These are phyloP conservation scores for Penicillium sp. DNA, from an alignment of 2,329 filamentous ascomycete genomes.

Conservation along the genomic window DNA sequence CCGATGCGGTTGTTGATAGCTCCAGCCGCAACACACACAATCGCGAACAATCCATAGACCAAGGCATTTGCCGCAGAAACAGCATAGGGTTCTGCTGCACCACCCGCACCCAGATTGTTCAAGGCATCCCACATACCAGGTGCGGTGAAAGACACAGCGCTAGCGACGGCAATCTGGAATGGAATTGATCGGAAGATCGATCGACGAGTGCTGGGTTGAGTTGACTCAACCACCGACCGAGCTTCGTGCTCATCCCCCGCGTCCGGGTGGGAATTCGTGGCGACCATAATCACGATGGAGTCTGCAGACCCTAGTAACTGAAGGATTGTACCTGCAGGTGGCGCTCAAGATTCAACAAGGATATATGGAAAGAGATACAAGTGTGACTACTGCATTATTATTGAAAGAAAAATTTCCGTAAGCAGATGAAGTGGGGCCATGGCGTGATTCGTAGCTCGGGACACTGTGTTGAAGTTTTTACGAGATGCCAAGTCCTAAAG, in stretches of 20 bases:
- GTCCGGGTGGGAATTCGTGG: background rate
- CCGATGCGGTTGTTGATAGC: slow-evolving; percentile 58
- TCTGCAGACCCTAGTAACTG: background rate
- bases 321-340: background rate
- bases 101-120: slow-evolving; percentile 60
- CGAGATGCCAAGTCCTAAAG: slow-evolving; percentile 12
- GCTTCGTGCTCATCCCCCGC: slow-evolving; percentile 5
- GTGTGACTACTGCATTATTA: background rate
- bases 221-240: slow-evolving; percentile 9
- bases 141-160: slow-evolving; percentile 34
- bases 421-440: slow-evolving; percentile 6
- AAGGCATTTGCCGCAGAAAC: slow-evolving; percentile 59
- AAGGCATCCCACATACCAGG: slow-evolving; percentile 60
- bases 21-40: slow-evolving; percentile 56
- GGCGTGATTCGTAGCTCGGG: slow-evolving; percentile 9
- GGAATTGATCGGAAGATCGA: slow-evolving; percentile 34
- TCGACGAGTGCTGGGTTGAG: background rate
- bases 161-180: slow-evolving; percentile 34
- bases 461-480: background rate
- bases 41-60: slow-evolving; percentile 54
- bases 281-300: slow-evolving; percentile 1
- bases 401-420: background rate
- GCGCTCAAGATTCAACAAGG: background rate
- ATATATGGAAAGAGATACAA: background rate
- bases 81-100: slow-evolving; percentile 58